Base-by-base conservation (phyloP, 164 flowering plant genomes). In the Buxus sempervirens region DNA sequence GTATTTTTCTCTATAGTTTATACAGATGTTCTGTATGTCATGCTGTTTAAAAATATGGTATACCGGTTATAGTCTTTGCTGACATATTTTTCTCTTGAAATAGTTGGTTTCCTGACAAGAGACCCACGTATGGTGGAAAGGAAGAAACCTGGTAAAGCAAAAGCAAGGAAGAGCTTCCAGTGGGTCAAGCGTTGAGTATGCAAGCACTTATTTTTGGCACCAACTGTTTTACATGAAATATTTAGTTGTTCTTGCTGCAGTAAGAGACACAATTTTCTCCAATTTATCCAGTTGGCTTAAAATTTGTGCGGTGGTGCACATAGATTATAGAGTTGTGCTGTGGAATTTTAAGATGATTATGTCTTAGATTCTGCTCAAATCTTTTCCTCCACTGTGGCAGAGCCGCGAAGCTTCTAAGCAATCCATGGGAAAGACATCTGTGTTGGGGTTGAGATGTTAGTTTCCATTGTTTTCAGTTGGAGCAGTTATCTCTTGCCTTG, bases 141-240 rank as follows among this genome's bases (percentile, higher is more conserved):
- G 85, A 93, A 96, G 67, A 96, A 96, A 72, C 99, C 99, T 54
- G 99, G 99, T 23, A 90, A 85, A 77, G 98, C 97, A 54, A 93
- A 96, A 79, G 99, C 97, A 62, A 90, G 99, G 75, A 92, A 95
- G 88, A 92, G 98, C 81, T 95, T 86, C 89, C 97, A 90, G 74
- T 92, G 98, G 98, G 98, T 95, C 76, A 95, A 95, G 84, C 96
- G 97, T 81, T 95, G 75, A 88, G 36, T 51, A 5, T n/a, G 10
- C n/a, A 21, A 42, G 16, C 25, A 10, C 4, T 21, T 24, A 0
- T 21, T 64, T 54, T 56, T 59, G 55, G 25, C 38, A 63, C 58
- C 38, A 53, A 32, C 69, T 68, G 64, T 68, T 76, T 58, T 76
- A 70, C 42, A 62, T 66, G 78, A 60, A 49, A 42, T 42, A 51